A percentile compares a stretch with the other conserved stretches of the same genome.
phyloP scores from a whole-genome alignment of 1,284 basidiomycete genomes.

The Coriolopsis trogii region DNA sequence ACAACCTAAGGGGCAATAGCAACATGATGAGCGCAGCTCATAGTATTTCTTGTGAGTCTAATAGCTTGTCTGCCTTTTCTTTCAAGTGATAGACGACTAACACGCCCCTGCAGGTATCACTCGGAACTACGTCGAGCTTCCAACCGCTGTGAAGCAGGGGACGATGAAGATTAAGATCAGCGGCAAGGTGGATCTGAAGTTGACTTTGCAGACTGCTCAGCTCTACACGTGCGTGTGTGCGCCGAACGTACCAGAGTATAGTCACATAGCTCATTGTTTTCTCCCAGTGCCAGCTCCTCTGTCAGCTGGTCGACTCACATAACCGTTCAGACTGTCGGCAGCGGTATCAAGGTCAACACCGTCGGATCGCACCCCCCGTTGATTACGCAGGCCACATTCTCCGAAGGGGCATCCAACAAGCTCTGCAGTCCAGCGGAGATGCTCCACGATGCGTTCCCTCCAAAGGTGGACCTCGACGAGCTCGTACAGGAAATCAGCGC shows the following conservation, averaged over 20 bases:
- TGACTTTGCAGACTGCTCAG: conserved; percentile 25
- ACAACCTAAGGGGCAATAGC: conserved; percentile 30
- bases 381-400: conserved; percentile 13
- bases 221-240: conserved; percentile 26
- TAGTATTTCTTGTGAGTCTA: conserved; percentile 30
- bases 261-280: background rate
- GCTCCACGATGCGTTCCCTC: conserved; percentile 17
- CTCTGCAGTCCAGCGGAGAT: conserved; percentile 19
- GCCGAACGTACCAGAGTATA: background rate
- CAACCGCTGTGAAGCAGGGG: conserved; percentile 28
- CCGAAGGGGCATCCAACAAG: conserved; percentile 8
- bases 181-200: conserved; percentile 31
- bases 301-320: conserved; percentile 28
- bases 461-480: conserved; percentile 26
- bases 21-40: conserved; percentile 28
- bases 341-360: conserved; percentile 25
- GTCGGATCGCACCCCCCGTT: conserved; percentile 19
- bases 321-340: conserved; percentile 17
- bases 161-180: conserved; percentile 32
- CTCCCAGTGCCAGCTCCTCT: conserved; percentile 24
- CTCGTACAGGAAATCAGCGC: conserved; percentile 30
- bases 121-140: conserved; percentile 34
- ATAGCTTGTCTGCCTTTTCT: too few relatives aligned
- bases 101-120: conserved; percentile 35
- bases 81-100: too few relatives aligned